These are phyloP conservation scores for Phytophthora fragariaefolia DNA, from an alignment of 352 stramenopile species.

Conservation along the genomic window DNA sequence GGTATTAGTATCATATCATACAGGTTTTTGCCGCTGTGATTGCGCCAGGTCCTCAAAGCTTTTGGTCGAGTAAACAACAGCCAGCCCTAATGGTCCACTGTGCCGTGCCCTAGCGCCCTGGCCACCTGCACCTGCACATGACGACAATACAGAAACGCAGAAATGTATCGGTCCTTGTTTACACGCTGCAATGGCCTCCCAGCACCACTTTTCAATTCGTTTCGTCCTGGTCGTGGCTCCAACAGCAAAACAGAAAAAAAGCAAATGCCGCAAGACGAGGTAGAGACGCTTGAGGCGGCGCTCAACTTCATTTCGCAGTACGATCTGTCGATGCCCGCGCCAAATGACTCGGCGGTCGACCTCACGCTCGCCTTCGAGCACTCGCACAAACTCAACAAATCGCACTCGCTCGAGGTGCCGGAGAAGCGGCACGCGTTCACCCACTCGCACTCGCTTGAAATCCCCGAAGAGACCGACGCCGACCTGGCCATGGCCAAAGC, in stretches of 20 bases:
- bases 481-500: neutral
- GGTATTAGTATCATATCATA: too few relatives aligned
- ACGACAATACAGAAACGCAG: slow-evolving; percentile 3
- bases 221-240: slow-evolving; percentile 1
- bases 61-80: slow-evolving; percentile 16
- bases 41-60: neutral
- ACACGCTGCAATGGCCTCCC: neutral
- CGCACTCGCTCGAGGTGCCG: slow-evolving; percentile 34
- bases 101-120: neutral
- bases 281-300: slow-evolving; percentile 31
- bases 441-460: slow-evolving; percentile 28
- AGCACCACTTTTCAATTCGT: slow-evolving; percentile 24
- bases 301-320: slow-evolving; percentile 37
- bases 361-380: slow-evolving; percentile 24
- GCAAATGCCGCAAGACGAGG: slow-evolving; percentile 28
- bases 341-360: slow-evolving; percentile 1
- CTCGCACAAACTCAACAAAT: slow-evolving; percentile 22
- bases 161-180: too few relatives aligned
- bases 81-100: neutral
- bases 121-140: slow-evolving; percentile 5
- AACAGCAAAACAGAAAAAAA: neutral
- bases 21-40: slow-evolving; percentile 10
- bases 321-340: slow-evolving; percentile 9
- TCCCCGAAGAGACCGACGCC: slow-evolving; percentile 7
- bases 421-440: slow-evolving; percentile 8